A percentile compares a stretch with the other conserved stretches of the same genome.
Conservation (phyloP, 2,329 filamentous ascomycete genomes). For the Aspergillus persii region DNA sequence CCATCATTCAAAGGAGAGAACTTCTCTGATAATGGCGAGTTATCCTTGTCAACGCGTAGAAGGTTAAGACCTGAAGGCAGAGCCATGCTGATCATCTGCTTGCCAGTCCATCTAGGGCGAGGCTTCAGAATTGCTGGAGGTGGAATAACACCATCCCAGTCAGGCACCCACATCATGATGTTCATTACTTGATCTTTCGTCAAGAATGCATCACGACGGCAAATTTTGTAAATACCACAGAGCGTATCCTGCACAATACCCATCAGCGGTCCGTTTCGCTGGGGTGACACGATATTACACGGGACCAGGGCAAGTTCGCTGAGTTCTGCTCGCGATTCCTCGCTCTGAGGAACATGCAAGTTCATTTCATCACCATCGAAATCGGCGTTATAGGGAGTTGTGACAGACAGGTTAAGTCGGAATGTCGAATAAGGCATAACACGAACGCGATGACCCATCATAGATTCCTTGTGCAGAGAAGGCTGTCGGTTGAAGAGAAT, state of each 20-base stretch:
- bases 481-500: slow-evolving; percentile 99
- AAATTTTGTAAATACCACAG: slow-evolving; percentile 95
- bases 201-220: slow-evolving; percentile 85
- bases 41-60: slow-evolving; percentile 63
- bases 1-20: slow-evolving; percentile 68
- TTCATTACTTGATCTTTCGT: slow-evolving; percentile 93
- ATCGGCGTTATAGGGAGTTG: slow-evolving; percentile 98
- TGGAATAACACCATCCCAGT: slow-evolving; percentile 95
- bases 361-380: slow-evolving; percentile 99
- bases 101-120: slow-evolving; percentile 91
- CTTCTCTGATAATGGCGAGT: slow-evolving; percentile 52
- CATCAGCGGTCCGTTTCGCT: slow-evolving; percentile 96
- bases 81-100: slow-evolving; percentile 93
- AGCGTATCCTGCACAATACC: slow-evolving; percentile 99
- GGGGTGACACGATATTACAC: slow-evolving; percentile 95
- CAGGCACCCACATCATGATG: slow-evolving; percentile 92
- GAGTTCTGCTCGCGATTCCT: slow-evolving; percentile 94
- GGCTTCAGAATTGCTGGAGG: slow-evolving; percentile 93
- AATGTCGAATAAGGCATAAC: slow-evolving; percentile 99
- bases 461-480: slow-evolving; percentile 98
- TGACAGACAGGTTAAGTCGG: slow-evolving; percentile 94
- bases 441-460: slow-evolving; percentile 98
- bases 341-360: slow-evolving; percentile 95
- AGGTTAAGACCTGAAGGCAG: slow-evolving; percentile 84
- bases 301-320: slow-evolving; percentile 96